These are phyloP conservation scores for Coemansia sp. DNA, from an alignment of 192 early-diverging fungal species.

Conservation along the genomic window DNA sequence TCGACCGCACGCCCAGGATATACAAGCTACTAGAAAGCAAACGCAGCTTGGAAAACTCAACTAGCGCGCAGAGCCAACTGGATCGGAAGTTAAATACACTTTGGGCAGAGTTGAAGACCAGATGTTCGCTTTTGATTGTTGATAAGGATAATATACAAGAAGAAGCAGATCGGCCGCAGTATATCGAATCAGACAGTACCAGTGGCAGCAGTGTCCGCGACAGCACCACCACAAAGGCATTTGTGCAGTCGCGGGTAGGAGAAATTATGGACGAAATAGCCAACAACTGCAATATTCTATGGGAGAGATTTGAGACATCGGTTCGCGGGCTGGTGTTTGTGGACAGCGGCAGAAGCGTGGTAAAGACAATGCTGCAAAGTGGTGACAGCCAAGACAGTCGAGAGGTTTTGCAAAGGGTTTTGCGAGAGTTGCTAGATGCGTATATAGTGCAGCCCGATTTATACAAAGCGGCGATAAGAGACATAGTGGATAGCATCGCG, in stretches of 20 bases:
- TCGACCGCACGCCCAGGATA: slow-evolving; percentile 35
- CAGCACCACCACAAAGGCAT: not conserved
- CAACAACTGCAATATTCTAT: slow-evolving; percentile 33
- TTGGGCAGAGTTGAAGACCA: slow-evolving; percentile 39
- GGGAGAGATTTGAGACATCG: slow-evolving; percentile 30
- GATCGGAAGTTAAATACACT: slow-evolving; percentile 40
- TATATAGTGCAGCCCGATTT: slow-evolving; percentile 29
- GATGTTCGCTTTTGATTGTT: slow-evolving; percentile 36
- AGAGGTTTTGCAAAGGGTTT: not conserved
- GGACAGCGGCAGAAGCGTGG: slow-evolving; percentile 1
- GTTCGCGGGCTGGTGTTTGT: slow-evolving; percentile 39
- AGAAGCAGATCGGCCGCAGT: slow-evolving; percentile 1
- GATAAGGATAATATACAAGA: slow-evolving; percentile 27
- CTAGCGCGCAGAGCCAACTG: slow-evolving; percentile 18
- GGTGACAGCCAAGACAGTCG: slow-evolving; percentile 3
- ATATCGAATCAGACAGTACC: not conserved
- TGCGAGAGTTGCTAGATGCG: slow-evolving; percentile 4
- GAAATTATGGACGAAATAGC: slow-evolving; percentile 12
- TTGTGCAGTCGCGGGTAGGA: slow-evolving; percentile 21
- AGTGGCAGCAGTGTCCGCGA: not conserved
- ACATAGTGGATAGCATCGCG: slow-evolving; percentile 15
- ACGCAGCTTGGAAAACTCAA: slow-evolving; percentile 18
- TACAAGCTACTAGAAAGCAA: slow-evolving; percentile 37
- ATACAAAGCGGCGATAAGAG: slow-evolving; percentile 34
- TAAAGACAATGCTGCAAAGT: slow-evolving; percentile 4